Evolutionary conservation across 2,329 filamentous ascomycete genomes (phyloP), one percentile per base, ranked within the genome.

Genomic region (Purpureocillium takamizusanense): DNA sequence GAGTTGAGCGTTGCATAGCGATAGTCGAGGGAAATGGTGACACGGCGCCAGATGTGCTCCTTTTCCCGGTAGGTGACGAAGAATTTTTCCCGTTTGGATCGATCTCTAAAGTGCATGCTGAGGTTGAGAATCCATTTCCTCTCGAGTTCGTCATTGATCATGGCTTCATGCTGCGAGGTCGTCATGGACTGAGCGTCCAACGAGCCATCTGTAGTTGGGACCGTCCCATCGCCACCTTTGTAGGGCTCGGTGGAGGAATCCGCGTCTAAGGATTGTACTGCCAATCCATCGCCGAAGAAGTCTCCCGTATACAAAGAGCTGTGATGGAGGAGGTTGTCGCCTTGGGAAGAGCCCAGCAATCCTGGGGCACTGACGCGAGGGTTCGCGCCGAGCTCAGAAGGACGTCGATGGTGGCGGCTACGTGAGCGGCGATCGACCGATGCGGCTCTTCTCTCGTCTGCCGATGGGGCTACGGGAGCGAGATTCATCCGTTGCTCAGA

Each of bases 81-180:
- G 67, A 97, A 97, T 60, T 98, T 98, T 60, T 98, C 92, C 32
- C 90, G 77, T 51, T 86, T 85, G 11, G 89, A 94, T 52, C 83
- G 82, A 63, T 98, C 92, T 42, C 89, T 79, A 60, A 95, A 98
- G 60, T 95, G 88, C 92, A 98, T 95, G 62, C 88, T 95, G 43
- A 97, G 73, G 55, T 98, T 98, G 49, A 98, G 69, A 43, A 98
- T 97, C 92, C 92, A 98, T 53, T 76, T 81, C 43, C 72, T 76
- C 53, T 95, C 88, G 39, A 95, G 72, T 60, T 97, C 90, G 45
- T 85, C 78, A 46, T 83, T 78, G 47, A 95, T 74, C 50, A 77
- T 69, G 37, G 70, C 66, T 38, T 83, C 76, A 51, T 84, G 74
- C 42, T 72, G 63, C 3, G 71, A 70, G 4, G 65, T 66, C 13